Evolutionary conservation across 805 yeast species (phyloP), one percentile per base, ranked within the genome.

Genomic region (Kodamaea leandrae): DNA sequence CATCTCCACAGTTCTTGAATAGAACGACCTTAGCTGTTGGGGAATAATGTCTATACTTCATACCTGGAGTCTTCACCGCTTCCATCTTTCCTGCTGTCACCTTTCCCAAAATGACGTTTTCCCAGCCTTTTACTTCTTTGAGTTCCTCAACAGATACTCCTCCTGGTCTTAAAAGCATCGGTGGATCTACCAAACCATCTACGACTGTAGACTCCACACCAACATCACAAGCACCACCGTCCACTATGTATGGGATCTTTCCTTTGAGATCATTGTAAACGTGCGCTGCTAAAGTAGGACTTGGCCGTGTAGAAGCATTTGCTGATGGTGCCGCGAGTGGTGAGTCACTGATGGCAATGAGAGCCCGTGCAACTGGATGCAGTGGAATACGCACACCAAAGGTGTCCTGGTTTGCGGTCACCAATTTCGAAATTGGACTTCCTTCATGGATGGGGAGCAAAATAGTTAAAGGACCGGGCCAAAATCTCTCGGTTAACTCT

Each of bases 291-390:
- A 73, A 55, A 0, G 99, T 93, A 1, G 98, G 96, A 14, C 96
- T 85, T 1, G 99, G 99, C 37, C 88, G 69, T 0, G 99, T 93
- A 1, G 96, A 88, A 1, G 96, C 91, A 61, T 93, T 93, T 2
- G 99, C 99, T 1, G 96, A 87, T 0, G 99, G 99, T 0, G 99
- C 99, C 1, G 99, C 99, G 26, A 93, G 63, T 1, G 99, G 98
- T 2, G 85, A 76, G 49, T 89, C 93, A 40, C 95, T 78, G 9
- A 86, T 54, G 2, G 87, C 85, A 40, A 93, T 89, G 34, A 93
- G 66, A 0, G 98, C 96, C 46, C 99, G 69, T 0, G 98, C 98
- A 1, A 93, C 77, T 1, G 91, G 87, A 60, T 91, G 84, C 4
- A 76, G 66, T 2, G 99, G 99, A 58, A 93, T 74, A 45, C 99